phyloP scores from a whole-genome alignment of 2,329 filamentous ascomycete species.

The Epicoccum nigrum region DNA sequence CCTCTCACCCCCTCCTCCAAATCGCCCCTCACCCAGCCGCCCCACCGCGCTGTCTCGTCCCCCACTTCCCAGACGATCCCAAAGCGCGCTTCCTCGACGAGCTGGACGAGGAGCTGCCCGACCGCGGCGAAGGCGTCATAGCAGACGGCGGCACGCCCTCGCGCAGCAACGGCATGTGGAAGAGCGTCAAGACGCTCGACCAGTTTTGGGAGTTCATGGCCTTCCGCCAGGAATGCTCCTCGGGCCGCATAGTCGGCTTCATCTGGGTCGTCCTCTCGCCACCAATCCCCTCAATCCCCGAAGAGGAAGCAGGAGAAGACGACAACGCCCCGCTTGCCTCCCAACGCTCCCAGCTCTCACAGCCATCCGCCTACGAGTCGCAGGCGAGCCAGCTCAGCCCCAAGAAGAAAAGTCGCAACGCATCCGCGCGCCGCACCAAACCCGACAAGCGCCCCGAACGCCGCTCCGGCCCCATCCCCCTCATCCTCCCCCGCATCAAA shows the following conservation, averaged over 20 bases:
- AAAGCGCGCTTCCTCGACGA: constrained; percentile 90
- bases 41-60: constrained; percentile 83
- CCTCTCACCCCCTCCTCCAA: constrained; percentile 74
- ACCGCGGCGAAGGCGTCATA: constrained; percentile 50
- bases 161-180: constrained; percentile 74
- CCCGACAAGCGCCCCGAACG: constrained; percentile 55
- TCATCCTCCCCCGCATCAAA: constrained; percentile 70
- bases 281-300: constrained; percentile 49
- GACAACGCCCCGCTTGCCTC: constrained; percentile 35
- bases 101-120: constrained; percentile 79
- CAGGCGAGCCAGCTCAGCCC: constrained; percentile 24
- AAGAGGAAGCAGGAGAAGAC: constrained; percentile 42
- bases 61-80: constrained; percentile 91
- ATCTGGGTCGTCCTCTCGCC: constrained; percentile 87
- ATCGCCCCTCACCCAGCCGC: constrained; percentile 72
- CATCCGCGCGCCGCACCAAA: constrained; percentile 25
- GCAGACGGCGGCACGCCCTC: constrained; percentile 49
- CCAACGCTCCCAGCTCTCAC: constrained; percentile 27
- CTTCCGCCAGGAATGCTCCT: constrained; percentile 92
- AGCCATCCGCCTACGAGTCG: constrained; percentile 26
- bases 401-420: constrained; percentile 17
- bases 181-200: constrained; percentile 80
- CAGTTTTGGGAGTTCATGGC: constrained; percentile 99
- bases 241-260: constrained; percentile 89
- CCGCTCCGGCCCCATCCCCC: constrained; percentile 64